Evolutionary conservation across 148 eudicot species (phyloP), one percentile per base, ranked within the genome.

Genomic region (Pouteria glomerata): DNA sequence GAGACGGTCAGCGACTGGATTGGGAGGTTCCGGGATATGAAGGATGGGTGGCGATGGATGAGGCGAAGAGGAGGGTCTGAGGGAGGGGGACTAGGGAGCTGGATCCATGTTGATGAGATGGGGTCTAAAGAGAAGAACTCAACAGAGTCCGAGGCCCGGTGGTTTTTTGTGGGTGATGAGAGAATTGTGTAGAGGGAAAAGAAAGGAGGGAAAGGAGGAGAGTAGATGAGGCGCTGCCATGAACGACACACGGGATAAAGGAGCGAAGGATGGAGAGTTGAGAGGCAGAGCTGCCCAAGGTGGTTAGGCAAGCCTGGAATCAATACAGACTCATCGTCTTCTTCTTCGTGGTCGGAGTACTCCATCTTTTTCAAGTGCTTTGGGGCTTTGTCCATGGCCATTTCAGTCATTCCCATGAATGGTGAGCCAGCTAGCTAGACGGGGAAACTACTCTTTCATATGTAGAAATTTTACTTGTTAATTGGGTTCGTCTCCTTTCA

Each of bases 251-350:
- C 85, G 8, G 63, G 14, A 71, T 57, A 79, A 63, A 85, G 83
- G 44, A 79, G 78, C 1, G 82, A 74, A 34, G 83, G 82, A 15
- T 57, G 75, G 60, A 85, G 76, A 37, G 47, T 1, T 7, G 77
- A 63, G 31, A 85, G 83, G 64, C 79, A 77, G 31, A 79, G 77
- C 15, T 72, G 80, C 0, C 85, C 81, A 30, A 82, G 74, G 64
- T 85, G 82, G 76, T 82, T 66, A 1, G 88, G 88, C 60, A 85
- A 74, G 45, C 88, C 88, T 16, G 88, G 85, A 14, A 85, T 68
- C 52, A 85, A 55, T 13, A 44, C 47, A 18, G 57, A 35, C 11
- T 79, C 75, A 0, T 72, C 72, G 12, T 60, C 29, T 14, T 72
- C 53, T 21, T 74, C 71, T 1, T 27, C 15, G 44, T 4, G 8